phyloP scores from a whole-genome alignment of 441 rosid genomes.

The Euphorbia celastroides region DNA sequence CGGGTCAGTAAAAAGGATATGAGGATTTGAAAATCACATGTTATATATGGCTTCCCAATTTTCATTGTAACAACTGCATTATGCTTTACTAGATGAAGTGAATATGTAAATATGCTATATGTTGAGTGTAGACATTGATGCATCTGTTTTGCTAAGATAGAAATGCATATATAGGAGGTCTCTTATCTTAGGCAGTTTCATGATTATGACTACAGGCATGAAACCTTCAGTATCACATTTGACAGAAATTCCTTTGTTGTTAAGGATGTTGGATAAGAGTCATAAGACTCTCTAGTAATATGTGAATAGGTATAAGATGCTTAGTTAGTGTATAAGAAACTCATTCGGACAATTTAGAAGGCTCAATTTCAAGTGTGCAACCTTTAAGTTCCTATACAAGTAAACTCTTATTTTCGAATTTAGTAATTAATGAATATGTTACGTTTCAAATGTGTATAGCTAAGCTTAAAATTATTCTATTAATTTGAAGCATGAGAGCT shows the following conservation, averaged over 20 bases:
- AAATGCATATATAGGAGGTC: not conserved
- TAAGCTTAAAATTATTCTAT: not conserved
- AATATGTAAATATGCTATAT: not conserved
- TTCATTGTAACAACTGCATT: not conserved
- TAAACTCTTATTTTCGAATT: not conserved
- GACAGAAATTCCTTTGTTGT: too few species aligned
- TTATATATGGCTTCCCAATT: not conserved
- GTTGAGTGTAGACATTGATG: not conserved
- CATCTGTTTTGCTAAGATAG: not conserved
- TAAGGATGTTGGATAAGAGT: too few species aligned
- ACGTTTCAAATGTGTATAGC: not conserved
- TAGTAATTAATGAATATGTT: not conserved
- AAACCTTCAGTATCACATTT: not conserved
- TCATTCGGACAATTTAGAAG: not conserved
- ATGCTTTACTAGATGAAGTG: constrained; percentile 1
- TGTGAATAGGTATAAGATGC: too few species aligned
- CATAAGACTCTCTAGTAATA: too few species aligned
- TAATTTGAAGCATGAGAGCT: not conserved
- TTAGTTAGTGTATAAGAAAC: not conserved
- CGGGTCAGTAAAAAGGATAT: not conserved
- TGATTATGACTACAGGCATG: not conserved
- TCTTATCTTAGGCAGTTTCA: not conserved
- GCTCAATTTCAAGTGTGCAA: not conserved
- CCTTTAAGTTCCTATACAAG: not conserved
- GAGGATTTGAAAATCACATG: not conserved